Evolutionary conservation across 306 rosid species (phyloP).

Genomic region (Prunus davidiana): DNA sequence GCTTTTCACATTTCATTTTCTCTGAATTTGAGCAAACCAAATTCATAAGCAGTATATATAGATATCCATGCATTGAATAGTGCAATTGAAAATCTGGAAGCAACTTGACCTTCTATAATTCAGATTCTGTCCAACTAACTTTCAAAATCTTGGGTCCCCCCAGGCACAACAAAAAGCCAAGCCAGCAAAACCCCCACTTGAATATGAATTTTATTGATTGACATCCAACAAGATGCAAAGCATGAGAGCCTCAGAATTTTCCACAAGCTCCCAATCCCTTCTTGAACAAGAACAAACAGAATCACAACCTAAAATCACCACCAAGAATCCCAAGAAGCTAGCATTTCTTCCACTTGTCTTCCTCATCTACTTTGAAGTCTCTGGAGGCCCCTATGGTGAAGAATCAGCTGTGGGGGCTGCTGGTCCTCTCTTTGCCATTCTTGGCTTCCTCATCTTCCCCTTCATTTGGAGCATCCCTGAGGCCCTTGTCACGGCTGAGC

Average conservation of each 20-base stretch:
- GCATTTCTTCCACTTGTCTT: conserved; percentile 35
- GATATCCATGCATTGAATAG: too few relatives aligned
- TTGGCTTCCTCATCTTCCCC: conserved; percentile 46
- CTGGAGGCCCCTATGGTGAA: conserved; percentile 40
- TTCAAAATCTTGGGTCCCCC: neutral
- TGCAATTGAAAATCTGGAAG: too few relatives aligned
- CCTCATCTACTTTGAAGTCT: conserved; percentile 45
- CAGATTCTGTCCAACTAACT: neutral
- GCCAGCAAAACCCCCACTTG: neutral
- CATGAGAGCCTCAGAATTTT: neutral
- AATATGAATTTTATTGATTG: neutral
- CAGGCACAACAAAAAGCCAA: neutral
- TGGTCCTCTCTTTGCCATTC: conserved; percentile 38
- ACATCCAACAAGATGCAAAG: neutral
- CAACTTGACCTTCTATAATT: neutral
- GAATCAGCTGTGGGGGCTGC: conserved; percentile 32
- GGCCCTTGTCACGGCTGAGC: conserved; percentile 42
- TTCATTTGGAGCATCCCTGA: conserved; percentile 45
- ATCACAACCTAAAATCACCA: neutral
- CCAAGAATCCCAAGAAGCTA: conserved; percentile 26
- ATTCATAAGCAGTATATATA: too few relatives aligned
- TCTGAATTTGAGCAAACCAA: too few relatives aligned
- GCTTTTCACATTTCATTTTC: too few relatives aligned
- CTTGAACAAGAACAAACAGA: conserved; percentile 2
- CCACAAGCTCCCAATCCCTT: conserved; percentile 5